Conservation (phyloP, 257 asterid species). For the Primulina eburnea region DNA sequence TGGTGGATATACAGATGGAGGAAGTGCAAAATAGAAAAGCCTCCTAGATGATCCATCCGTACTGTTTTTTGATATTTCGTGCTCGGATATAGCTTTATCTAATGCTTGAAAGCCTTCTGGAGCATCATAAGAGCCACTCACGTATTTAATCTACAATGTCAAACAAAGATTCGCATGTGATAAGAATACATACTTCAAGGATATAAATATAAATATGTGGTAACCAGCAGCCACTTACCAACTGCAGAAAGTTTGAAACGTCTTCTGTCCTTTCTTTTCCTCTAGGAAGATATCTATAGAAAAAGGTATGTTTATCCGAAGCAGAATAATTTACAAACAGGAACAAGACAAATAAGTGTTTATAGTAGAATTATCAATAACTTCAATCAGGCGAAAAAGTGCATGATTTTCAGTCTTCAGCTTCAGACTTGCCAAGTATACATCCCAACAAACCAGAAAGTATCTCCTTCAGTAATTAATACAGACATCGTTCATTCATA, state of each 20-base stretch:
- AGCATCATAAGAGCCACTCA: constrained; percentile 86
- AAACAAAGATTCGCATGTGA: not conserved
- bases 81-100: constrained; percentile 80
- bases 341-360: not conserved
- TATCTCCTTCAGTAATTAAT: not conserved
- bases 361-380: not conserved
- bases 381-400: not conserved
- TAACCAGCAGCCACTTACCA: constrained; percentile 29
- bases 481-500: constrained; percentile 26
- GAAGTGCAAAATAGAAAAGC: constrained; percentile 97
- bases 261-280: constrained; percentile 32
- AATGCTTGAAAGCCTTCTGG: constrained; percentile 78
- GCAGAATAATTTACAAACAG: not conserved
- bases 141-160: constrained; percentile 73
- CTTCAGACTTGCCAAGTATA: not conserved
- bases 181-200: constrained; percentile 14
- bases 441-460: not conserved
- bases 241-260: constrained; percentile 40
- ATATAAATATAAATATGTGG: not conserved
- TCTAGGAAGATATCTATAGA: constrained; percentile 39
- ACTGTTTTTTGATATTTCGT: constrained; percentile 67
- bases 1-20: constrained; percentile 97
- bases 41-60: constrained; percentile 80
- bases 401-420: not conserved
- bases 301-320: not conserved